Evolutionary conservation across 2,329 filamentous ascomycete genomes (phyloP), one percentile per base, ranked within the genome.

Genomic region (Colletotrichum magnum): DNA sequence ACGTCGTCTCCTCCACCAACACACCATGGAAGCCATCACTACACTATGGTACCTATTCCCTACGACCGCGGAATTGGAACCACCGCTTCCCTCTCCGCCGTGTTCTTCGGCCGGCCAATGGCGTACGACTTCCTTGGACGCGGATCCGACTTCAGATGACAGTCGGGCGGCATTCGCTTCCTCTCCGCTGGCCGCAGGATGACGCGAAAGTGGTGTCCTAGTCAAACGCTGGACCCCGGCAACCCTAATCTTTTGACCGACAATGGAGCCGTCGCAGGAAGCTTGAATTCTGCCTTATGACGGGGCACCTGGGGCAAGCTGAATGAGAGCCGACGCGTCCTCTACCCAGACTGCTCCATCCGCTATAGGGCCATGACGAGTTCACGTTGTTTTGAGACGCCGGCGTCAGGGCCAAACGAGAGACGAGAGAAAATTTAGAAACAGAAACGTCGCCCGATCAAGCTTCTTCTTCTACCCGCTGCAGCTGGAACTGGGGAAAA

Each of bases 211-310:
- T 47, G 50, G 32, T 21, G 32, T 32, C 32, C 45, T 32, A 18
- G 41, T 64, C 41, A 59, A 41, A 59, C 41, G 45, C 32, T 47
- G 41, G 32, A 54, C 54, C 54, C 60, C 61, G 62, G 54, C 54
- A 68, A 69, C 61, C 48, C 56, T 65, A 56, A 50, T 54, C 56
- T 66, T 59, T 66, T 59, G 32, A 50, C 24, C 50, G 56, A 26
- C 41, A 18, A 65, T 52, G 50, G 54, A 32, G 32, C 66, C 54
- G 48, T 36, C 7, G 43, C 54, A 60, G 10, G 50, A 69, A 69
- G 64, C 64, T 68, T 64, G 64, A 64, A 68, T 58, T 68, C 52
- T 64, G 64, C 64, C 64, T 58, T 68, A 68, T 64, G 64, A 68
- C 26, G 64, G 59, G 58, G 64, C 59, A 58, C 47, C 53, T 64